A percentile compares a stretch with the other conserved stretches of the same genome.
These are phyloP conservation scores for Camelina laxa DNA, from an alignment of 345 rosid genomes.

Conservation along the genomic window DNA sequence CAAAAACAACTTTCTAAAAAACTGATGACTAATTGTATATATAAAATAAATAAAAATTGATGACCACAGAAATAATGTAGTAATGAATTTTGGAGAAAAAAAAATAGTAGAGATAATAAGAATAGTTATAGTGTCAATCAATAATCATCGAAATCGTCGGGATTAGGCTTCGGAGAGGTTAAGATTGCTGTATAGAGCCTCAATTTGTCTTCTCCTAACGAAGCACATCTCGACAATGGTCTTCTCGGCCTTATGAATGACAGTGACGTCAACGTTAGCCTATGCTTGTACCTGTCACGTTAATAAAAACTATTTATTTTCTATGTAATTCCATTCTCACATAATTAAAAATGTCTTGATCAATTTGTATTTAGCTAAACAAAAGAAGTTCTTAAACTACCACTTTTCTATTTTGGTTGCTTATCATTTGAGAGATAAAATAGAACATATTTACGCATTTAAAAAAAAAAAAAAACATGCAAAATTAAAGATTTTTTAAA, in stretches of 20 bases:
- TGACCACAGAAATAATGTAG: too few relatives aligned
- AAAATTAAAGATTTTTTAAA: not conserved
- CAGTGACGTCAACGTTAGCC: conserved; percentile 77
- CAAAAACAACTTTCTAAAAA: too few relatives aligned
- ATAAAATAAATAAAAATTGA: too few relatives aligned
- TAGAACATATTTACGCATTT: not conserved
- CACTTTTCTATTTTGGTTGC: not conserved
- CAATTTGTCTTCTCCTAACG: conserved; percentile 85
- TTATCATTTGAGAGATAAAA: too few relatives aligned
- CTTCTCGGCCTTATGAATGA: conserved; percentile 92
- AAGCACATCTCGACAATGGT: conserved; percentile 82
- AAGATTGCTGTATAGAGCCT: conserved; percentile 90
- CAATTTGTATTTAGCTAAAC: not conserved
- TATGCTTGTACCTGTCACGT: conserved; percentile 61
- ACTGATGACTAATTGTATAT: too few relatives aligned
- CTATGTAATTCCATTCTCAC: not conserved
- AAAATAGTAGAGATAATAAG: conserved; percentile 3
- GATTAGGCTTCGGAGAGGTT: conserved; percentile 97
- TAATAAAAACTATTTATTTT: not conserved
- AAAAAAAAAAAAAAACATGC: not conserved
- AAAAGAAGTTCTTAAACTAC: not conserved
- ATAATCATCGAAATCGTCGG: conserved; percentile 84
- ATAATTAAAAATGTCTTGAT: not conserved
- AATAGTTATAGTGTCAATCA: conserved; percentile 16
- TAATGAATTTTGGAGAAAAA: too few relatives aligned